Base-by-base conservation (phyloP, 1,284 basidiomycete genomes). In the Violaceomyces palustris region DNA sequence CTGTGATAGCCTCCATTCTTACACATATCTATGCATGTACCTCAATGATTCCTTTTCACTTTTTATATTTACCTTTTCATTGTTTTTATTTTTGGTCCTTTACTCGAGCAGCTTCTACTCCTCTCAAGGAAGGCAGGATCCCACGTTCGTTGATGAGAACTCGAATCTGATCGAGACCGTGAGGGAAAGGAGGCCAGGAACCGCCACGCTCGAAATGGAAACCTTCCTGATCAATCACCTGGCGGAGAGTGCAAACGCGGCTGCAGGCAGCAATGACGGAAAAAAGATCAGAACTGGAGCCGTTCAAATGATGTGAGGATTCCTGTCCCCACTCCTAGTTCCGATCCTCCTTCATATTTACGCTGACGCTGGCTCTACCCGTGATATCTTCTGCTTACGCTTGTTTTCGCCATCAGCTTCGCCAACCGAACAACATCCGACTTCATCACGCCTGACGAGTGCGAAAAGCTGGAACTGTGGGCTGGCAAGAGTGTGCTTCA, bases 71-170 rank as follows among this genome's bases (percentile, higher is more conserved):
- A n/a, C n/a, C n/a, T n/a, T n/a, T n/a, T n/a, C n/a, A 21, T 42
- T 8, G 14, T 11, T 17, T 10, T 4, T 15, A 14, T 3, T 17
- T 26, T 17, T 18, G 17, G 3, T 21, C 3, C 14, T 21, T 18
- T 7, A 14, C 12, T 6, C 4, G n/a, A 14, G 9, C 39, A 86
- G 85, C 69, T 88, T 88, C 74, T 88, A 89, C 76, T 85, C 85
- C 32, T 86, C 85, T 11, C 87, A 89, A 75, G 87, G 87, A 29
- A 78, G 87, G 44, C 81, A 82, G 54, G 87, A 86, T 2, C 32
- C 54, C 0, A 83, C 84, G 1, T 89, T 89, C 70, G 80, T 81
- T 25, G 87, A 89, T 73, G 77, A 81, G 62, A 89, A 89, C 66
- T 76, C 77, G 14, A 75, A 78, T 55, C 78, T 89, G 42, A 81